These are phyloP conservation scores for Solanum lignicaule DNA, from an alignment of 257 asterid species.

Conservation along the genomic window DNA sequence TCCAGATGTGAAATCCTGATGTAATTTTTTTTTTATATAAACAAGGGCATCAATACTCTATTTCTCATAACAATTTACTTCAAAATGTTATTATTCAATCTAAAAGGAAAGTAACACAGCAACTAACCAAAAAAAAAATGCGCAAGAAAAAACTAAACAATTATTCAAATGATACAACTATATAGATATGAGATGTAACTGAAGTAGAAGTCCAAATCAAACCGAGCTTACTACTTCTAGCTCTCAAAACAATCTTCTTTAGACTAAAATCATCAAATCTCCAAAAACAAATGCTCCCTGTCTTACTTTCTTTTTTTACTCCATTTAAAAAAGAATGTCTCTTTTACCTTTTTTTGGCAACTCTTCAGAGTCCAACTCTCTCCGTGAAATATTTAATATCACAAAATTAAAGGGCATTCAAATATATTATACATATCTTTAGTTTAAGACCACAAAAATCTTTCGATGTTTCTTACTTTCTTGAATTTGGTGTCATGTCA, in stretches of 20 bases:
- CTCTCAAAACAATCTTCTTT: neutral
- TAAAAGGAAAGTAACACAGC: neutral
- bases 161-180: neutral
- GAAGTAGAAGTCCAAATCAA: neutral
- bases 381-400: too few relatives aligned
- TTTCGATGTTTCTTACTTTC: too few relatives aligned
- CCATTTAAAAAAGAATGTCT: neutral
- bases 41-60: neutral
- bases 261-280: neutral
- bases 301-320: too few relatives aligned
- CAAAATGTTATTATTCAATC: neutral
- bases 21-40: neutral
- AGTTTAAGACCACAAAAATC: neutral
- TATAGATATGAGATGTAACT: neutral
- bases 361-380: neutral
- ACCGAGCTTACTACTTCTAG: neutral
- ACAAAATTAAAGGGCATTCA: too few relatives aligned
- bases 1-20: neutral
- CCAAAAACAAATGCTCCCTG: neutral
- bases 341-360: neutral
- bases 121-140: neutral
- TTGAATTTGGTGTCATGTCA: too few relatives aligned
- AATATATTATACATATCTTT: neutral
- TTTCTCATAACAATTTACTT: neutral
- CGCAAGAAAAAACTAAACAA: neutral